Percentiles rank a stretch among this genome's conserved stretches.
Evolutionary conservation across 139 green algal species (phyloP).

Genomic region (Dunaliella primolecta): DNA sequence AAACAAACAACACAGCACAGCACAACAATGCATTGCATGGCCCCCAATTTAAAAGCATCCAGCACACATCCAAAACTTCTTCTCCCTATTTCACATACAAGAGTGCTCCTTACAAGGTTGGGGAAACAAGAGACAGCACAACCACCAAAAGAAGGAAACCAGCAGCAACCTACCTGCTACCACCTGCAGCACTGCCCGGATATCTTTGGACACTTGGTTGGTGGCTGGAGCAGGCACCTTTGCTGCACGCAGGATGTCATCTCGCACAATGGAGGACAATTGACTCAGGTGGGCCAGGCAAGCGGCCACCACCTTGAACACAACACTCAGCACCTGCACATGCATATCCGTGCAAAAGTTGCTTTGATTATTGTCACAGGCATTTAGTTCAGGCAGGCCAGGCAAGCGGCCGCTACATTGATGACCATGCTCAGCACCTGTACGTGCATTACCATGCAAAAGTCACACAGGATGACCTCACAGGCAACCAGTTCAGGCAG

Average conservation of each 20-base stretch:
- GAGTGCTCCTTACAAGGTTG: too few species aligned
- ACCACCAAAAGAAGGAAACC: too few species aligned
- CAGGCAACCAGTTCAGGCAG: neutral
- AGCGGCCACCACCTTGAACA: slow-evolving; percentile 29
- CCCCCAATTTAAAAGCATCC: too few species aligned
- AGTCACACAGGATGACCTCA: neutral
- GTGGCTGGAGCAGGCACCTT: neutral
- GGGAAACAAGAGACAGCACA: too few species aligned
- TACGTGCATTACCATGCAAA: neutral
- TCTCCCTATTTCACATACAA: too few species aligned
- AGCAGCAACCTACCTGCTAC: slow-evolving; percentile 15
- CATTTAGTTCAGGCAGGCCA: too few species aligned
- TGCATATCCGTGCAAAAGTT: too few species aligned
- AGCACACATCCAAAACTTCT: too few species aligned
- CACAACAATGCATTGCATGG: too few species aligned
- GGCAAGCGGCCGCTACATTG: neutral
- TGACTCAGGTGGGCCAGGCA: slow-evolving; percentile 38
- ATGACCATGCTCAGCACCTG: neutral
- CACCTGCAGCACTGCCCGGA: slow-evolving; percentile 36
- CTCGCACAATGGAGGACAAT: slow-evolving; percentile 21
- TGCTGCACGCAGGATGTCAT: slow-evolving; percentile 21
- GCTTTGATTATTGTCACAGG: too few species aligned
- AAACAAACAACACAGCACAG: too few species aligned
- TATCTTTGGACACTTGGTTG: slow-evolving; percentile 3
- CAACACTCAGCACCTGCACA: slow-evolving; percentile 11